These are phyloP conservation scores for Phylloporus sp. DNA, from an alignment of 768 basidiomycete species.

Conservation along the genomic window DNA sequence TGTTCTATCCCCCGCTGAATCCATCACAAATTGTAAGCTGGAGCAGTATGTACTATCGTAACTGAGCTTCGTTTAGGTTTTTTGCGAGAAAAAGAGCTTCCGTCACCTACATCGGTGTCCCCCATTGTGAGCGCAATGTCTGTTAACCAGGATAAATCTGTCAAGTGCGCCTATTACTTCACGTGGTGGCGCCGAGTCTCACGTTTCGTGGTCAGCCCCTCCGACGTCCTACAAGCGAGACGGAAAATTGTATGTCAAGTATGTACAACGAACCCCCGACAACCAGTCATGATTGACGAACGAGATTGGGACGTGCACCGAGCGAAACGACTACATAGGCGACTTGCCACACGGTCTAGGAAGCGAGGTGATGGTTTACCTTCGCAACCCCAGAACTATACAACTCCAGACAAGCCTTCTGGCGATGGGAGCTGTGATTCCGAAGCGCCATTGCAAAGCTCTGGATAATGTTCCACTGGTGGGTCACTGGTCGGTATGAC, in stretches of 20 bases:
- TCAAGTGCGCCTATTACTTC: conserved; percentile 37
- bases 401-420: conserved; percentile 1
- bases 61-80: conserved; percentile 41
- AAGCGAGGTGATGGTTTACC: conserved; percentile 6
- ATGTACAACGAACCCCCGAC: conserved; percentile 55
- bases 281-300: conserved; percentile 64
- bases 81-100: conserved; percentile 44
- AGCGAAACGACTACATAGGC: conserved; percentile 52
- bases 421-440: conserved; percentile 1
- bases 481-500: conserved; percentile 3
- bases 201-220: conserved; percentile 44
- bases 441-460: neutral
- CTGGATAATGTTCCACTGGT: conserved; percentile 5
- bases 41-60: neutral
- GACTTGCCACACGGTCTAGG: conserved; percentile 35
- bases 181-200: conserved; percentile 4
- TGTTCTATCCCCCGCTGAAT: conserved; percentile 49
- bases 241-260: conserved; percentile 55
- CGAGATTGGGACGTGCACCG: conserved; percentile 54
- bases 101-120: conserved; percentile 57
- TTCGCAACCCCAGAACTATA: neutral
- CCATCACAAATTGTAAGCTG: conserved; percentile 46
- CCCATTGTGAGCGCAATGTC: conserved; percentile 52
- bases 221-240: conserved; percentile 49
- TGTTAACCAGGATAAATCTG: conserved; percentile 38